Evolutionary conservation across 2,329 filamentous ascomycete genomes (phyloP), one percentile per base, ranked within the genome.

Genomic region (Pleomassaria siparia): DNA sequence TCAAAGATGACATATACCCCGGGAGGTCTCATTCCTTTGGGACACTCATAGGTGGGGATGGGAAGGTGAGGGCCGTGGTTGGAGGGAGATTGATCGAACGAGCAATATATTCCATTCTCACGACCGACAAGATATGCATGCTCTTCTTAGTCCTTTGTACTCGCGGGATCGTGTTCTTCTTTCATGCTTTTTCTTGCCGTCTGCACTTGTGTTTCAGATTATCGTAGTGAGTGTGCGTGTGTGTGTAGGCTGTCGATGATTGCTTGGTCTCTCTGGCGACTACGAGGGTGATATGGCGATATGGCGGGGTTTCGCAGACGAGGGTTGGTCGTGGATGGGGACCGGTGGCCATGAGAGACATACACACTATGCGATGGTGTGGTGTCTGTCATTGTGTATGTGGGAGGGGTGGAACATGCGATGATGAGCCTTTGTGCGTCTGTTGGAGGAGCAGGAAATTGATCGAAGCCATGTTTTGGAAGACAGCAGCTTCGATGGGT

Each of bases 131-230:
- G 48, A 43, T 42, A 40, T 40, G 40, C 58, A 36, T 54, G 24
- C 47, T 35, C 24, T 46, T 43, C 15, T 46, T 40, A n/a, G 32
- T 16, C 44, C 32, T 46, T 55, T 43, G 25, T 3, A 22, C 44
- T 40, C 24, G 22, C 22, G 15, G 21, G 25, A 18, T 32, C 43
- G 47, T 48, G 43, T 55, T 24, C 22, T 21, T 40, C 26, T 40
- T n/a, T 29, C 18, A 53, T 57, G 49, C 52, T 59, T 56, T 56
- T 55, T 55, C 18, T 9, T n/a, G n/a, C 48, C 43, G 36, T 51
- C 16, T 40, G 47, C 53, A 50, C 51, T 56, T 59, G 44, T 52
- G 62, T 64, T 62, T 64, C 62, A 58, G 32, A 39, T 50, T 47
- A 40, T 49, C 37, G 47, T 51, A 42, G 47, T 30, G 53, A 37